Evolutionary conservation across 441 rosid genomes (phyloP).

Genomic region (Erodium trifolium): DNA sequence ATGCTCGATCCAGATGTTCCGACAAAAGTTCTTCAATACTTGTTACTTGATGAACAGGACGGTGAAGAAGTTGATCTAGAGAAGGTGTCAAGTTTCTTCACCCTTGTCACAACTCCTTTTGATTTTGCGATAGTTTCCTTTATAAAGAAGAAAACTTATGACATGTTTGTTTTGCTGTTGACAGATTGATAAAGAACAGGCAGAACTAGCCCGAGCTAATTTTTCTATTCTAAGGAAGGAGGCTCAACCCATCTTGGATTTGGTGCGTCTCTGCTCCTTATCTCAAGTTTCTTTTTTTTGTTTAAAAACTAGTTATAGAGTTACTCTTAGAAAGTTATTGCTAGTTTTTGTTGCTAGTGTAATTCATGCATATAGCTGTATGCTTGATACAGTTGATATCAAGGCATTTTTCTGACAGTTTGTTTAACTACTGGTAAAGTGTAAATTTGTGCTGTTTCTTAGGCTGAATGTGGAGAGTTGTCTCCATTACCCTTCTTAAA

Average conservation of each 20-base stretch:
- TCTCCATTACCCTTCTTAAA: neutral
- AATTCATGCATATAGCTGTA: neutral
- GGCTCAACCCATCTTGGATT: slow-evolving; percentile 80
- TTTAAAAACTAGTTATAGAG: neutral
- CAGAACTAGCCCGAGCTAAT: slow-evolving; percentile 74
- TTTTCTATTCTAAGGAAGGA: slow-evolving; percentile 80
- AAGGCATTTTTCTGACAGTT: neutral
- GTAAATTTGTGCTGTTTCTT: neutral
- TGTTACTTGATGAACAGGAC: slow-evolving; percentile 74
- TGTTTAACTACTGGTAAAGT: neutral
- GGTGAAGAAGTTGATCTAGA: slow-evolving; percentile 82
- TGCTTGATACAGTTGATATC: neutral
- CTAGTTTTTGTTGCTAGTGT: neutral
- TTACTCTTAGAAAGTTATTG: neutral
- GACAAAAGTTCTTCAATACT: slow-evolving; percentile 58
- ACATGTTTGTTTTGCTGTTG: slow-evolving; percentile 21
- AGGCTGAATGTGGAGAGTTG: neutral
- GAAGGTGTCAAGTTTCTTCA: slow-evolving; percentile 37
- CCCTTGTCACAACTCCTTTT: neutral
- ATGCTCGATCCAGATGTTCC: slow-evolving; percentile 83
- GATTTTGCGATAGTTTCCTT: slow-evolving; percentile 7
- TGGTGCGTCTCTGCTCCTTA: slow-evolving; percentile 40
- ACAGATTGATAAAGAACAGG: slow-evolving; percentile 87
- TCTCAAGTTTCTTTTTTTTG: neutral
- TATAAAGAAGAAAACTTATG: slow-evolving; percentile 9